Conservation (phyloP, 2,329 filamentous ascomycete species). For the Hypoxylon sp. region DNA sequence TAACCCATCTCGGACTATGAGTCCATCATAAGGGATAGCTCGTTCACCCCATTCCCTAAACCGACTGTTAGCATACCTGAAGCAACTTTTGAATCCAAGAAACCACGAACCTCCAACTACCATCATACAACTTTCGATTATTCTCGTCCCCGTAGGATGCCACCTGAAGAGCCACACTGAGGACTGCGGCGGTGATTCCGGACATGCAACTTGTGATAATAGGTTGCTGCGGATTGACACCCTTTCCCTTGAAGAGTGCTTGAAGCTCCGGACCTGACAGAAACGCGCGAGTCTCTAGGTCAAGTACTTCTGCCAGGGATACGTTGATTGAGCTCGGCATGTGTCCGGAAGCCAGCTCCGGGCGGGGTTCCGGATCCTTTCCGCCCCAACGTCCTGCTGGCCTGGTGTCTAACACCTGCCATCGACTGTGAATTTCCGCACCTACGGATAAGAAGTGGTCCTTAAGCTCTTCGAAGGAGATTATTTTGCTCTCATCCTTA, state of each 20-base stretch:
- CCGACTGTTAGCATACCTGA: background rate
- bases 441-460: background rate
- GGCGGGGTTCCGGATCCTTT: background rate
- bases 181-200: background rate
- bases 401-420: background rate
- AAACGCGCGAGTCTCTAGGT: background rate
- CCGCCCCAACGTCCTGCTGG: background rate
- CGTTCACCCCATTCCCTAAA: background rate
- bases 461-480: background rate
- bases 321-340: background rate
- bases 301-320: background rate
- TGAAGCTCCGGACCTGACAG: background rate
- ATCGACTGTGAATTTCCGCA: background rate
- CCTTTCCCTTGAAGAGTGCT: background rate
- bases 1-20: background rate
- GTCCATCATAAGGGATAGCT: background rate
- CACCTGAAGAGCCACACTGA: background rate
- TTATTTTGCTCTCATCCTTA: background rate
- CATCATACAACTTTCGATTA: background rate
- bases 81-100: background rate
- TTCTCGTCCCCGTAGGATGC: background rate
- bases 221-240: background rate
- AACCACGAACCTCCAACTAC: background rate
- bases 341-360: background rate
- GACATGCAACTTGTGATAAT: background rate